phyloP scores from a whole-genome alignment of 306 rosid genomes.

The Acacia crassicarpa region DNA sequence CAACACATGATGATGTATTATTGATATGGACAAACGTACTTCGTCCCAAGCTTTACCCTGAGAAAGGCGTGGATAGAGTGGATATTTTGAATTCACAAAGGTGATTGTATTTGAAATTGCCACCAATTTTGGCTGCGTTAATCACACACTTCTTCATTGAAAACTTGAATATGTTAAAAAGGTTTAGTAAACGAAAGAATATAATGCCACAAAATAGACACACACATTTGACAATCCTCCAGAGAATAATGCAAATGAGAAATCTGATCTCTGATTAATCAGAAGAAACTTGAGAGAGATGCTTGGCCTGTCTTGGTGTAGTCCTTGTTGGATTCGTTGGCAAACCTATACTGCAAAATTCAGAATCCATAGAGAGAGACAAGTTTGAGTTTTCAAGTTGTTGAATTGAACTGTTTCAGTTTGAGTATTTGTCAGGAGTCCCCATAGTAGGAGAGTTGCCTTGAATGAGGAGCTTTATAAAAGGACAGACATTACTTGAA shows the following conservation, averaged over 20 bases:
- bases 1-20: too few species aligned
- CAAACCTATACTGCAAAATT: background rate
- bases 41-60: conserved; percentile 72
- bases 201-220: background rate
- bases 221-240: background rate
- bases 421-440: background rate
- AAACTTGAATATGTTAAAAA: background rate
- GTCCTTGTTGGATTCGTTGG: background rate
- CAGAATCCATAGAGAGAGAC: background rate
- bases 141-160: conserved; percentile 2
- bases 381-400: background rate
- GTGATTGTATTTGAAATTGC: conserved; percentile 54
- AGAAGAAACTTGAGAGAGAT: background rate
- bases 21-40: conserved; percentile 32
- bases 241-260: background rate
- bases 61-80: conserved; percentile 74
- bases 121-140: conserved; percentile 57
- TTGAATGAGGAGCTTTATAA: background rate
- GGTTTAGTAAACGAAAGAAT: background rate
- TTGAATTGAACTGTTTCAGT: background rate
- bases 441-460: too few species aligned
- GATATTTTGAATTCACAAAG: conserved; percentile 73
- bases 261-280: background rate
- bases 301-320: background rate
- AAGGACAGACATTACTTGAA: conserved; percentile 46